Conservation (phyloP, 352 stramenopile species). For the Pythium oligandrum region DNA sequence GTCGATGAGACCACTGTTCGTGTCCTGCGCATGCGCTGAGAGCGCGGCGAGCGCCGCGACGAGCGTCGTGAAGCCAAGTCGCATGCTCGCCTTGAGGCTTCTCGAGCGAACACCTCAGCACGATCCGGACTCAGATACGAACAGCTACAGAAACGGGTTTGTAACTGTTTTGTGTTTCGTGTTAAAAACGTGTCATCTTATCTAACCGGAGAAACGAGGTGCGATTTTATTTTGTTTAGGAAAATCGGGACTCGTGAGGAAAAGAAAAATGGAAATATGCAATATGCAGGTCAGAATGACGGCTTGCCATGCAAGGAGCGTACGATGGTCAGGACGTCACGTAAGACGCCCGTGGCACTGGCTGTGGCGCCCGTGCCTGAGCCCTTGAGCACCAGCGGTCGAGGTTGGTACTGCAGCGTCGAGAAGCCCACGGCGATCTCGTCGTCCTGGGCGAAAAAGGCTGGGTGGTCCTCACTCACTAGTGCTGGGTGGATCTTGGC, state of each 20-base stretch:
- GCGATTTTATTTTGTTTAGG: too few species aligned
- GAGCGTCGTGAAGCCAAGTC: slow-evolving; percentile 8
- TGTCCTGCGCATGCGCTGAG: background rate
- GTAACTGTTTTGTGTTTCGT: too few species aligned
- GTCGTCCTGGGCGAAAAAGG: slow-evolving; percentile 57
- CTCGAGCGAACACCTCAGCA: too few species aligned
- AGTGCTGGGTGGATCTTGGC: slow-evolving; percentile 48
- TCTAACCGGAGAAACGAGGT: too few species aligned
- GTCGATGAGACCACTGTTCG: background rate
- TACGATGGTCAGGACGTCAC: slow-evolving; percentile 72
- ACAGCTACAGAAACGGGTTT: too few species aligned
- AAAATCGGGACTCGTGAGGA: too few species aligned
- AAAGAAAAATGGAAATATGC: too few species aligned
- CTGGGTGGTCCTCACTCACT: slow-evolving; percentile 56
- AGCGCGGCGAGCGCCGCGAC: slow-evolving; percentile 2
- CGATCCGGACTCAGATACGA: too few species aligned
- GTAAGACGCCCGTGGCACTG: slow-evolving; percentile 66
- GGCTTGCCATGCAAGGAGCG: slow-evolving; percentile 39
- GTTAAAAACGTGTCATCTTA: too few species aligned
- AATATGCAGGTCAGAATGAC: too few species aligned
- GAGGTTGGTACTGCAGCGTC: slow-evolving; percentile 51
- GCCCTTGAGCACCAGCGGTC: slow-evolving; percentile 64
- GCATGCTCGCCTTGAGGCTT: background rate
- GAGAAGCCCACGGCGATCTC: slow-evolving; percentile 72
- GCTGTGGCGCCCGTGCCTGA: slow-evolving; percentile 52